Evolutionary conservation across 441 rosid species (phyloP).

Genomic region (Euphorbia schlechtendalii): DNA sequence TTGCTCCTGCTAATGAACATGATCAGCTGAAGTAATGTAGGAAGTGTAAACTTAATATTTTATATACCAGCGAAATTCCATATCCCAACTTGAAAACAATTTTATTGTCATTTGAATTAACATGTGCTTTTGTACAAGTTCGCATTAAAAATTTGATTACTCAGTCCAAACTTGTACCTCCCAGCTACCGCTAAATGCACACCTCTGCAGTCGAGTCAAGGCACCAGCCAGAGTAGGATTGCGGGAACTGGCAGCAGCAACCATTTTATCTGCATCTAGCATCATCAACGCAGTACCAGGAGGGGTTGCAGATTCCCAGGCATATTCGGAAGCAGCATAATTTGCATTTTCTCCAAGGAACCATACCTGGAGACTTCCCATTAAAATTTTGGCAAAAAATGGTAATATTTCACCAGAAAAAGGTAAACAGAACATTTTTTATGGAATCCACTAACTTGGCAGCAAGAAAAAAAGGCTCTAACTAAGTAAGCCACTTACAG

Average conservation of each 20-base stretch:
- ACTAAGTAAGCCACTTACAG: slow-evolving; percentile 52
- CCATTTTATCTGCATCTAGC: slow-evolving; percentile 99
- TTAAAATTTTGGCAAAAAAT: slow-evolving; percentile 9
- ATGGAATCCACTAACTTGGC: background rate
- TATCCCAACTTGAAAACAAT: background rate
- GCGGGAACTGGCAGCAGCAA: slow-evolving; percentile 99
- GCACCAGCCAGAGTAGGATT: slow-evolving; percentile 99
- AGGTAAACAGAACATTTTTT: background rate
- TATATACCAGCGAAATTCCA: background rate
- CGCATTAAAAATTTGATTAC: slow-evolving; percentile 16
- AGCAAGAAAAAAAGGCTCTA: slow-evolving; percentile 1
- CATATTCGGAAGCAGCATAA: slow-evolving; percentile 99
- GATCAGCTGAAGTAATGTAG: background rate
- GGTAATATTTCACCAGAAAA: background rate
- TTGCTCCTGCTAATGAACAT: too few species aligned
- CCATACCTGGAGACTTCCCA: slow-evolving; percentile 68
- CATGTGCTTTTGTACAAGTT: too few species aligned
- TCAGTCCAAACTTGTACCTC: slow-evolving; percentile 54
- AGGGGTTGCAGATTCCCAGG: slow-evolving; percentile 99
- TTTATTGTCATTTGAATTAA: too few species aligned
- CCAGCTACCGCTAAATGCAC: slow-evolving; percentile 99
- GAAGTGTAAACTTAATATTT: slow-evolving; percentile 2
- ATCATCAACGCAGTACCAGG: slow-evolving; percentile 99
- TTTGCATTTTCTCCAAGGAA: slow-evolving; percentile 99
- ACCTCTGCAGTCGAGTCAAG: slow-evolving; percentile 96